A percentile compares a stretch with the other conserved stretches of the same genome.
Conservation (phyloP, 805 yeast genomes). For the Wickerhamomyces xylosicus region DNA sequence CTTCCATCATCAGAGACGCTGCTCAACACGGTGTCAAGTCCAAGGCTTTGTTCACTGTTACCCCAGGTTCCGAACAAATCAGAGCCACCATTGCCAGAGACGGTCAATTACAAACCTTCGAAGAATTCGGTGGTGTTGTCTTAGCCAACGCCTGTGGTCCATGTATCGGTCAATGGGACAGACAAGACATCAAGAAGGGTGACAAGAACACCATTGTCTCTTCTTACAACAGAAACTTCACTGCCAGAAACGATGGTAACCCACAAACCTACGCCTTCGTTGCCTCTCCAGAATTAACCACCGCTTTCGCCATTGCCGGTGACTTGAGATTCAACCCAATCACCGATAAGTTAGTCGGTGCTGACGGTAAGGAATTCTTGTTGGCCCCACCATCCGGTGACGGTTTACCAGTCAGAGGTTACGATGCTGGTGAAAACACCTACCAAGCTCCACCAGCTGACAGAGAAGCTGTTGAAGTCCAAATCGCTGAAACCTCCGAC, state of each 20-base stretch:
- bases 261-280: slow-evolving; percentile 95
- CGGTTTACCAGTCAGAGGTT: slow-evolving; percentile 84
- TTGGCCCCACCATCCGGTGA: slow-evolving; percentile 82
- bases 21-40: slow-evolving; percentile 85
- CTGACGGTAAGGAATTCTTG: slow-evolving; percentile 85
- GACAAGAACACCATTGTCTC: slow-evolving; percentile 95
- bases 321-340: slow-evolving; percentile 94
- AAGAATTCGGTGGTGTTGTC: slow-evolving; percentile 87
- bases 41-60: slow-evolving; percentile 84
- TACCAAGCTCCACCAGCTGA: slow-evolving; percentile 95
- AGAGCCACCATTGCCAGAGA: slow-evolving; percentile 98
- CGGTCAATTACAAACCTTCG: slow-evolving; percentile 81
- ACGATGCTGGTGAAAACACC: slow-evolving; percentile 88
- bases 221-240: slow-evolving; percentile 96
- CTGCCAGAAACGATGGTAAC: slow-evolving; percentile 97
- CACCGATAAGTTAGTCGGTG: slow-evolving; percentile 79
- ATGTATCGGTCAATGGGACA: slow-evolving; percentile 99
- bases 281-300: slow-evolving; percentile 93
- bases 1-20: slow-evolving; percentile 86
- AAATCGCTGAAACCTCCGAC: slow-evolving; percentile 82
- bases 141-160: slow-evolving; percentile 99
- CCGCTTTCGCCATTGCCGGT: slow-evolving; percentile 94
- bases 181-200: slow-evolving; percentile 85
- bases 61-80: slow-evolving; percentile 98
- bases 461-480: slow-evolving; percentile 64